A percentile compares a stretch with the other conserved stretches of the same genome.
Conservation (phyloP, 2,329 filamentous ascomycete species). For the Corniculantispora saksenae region DNA sequence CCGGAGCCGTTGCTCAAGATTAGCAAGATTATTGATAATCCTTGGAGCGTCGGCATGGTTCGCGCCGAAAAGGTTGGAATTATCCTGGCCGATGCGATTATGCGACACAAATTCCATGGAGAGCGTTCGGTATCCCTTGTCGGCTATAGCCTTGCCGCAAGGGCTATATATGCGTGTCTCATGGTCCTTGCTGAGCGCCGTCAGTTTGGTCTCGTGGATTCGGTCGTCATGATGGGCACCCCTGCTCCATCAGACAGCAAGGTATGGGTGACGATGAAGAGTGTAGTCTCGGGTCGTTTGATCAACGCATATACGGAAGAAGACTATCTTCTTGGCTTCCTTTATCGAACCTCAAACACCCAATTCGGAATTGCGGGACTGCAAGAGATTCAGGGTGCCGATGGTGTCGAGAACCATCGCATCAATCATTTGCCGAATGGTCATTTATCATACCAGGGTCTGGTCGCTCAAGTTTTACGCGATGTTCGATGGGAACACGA, state of each 20-base stretch:
- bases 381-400: slow-evolving; percentile 69
- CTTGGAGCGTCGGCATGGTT: slow-evolving; percentile 74
- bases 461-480: slow-evolving; percentile 66
- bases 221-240: slow-evolving; percentile 79
- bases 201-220: slow-evolving; percentile 84
- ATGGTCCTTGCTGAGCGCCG: slow-evolving; percentile 76
- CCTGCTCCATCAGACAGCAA: slow-evolving; percentile 72
- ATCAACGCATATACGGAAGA: slow-evolving; percentile 88
- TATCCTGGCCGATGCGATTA: slow-evolving; percentile 78
- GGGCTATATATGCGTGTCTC: slow-evolving; percentile 82
- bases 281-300: slow-evolving; percentile 78
- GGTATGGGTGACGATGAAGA: slow-evolving; percentile 77
- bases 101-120: slow-evolving; percentile 75
- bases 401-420: slow-evolving; percentile 67
- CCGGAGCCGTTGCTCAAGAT: slow-evolving; percentile 65
- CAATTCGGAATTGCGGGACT: slow-evolving; percentile 84
- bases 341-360: slow-evolving; percentile 80
- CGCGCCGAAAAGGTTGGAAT: slow-evolving; percentile 71
- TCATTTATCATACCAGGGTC: slow-evolving; percentile 69
- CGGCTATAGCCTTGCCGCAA: slow-evolving; percentile 79
- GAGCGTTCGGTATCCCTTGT: slow-evolving; percentile 79
- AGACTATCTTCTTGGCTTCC: slow-evolving; percentile 84
- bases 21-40: slow-evolving; percentile 77
- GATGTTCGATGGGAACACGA: slow-evolving; percentile 71
- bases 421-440: slow-evolving; percentile 66